Conservation (phyloP, 1,284 basidiomycete genomes). For the Cutaneotrichosporon sp. region DNA sequence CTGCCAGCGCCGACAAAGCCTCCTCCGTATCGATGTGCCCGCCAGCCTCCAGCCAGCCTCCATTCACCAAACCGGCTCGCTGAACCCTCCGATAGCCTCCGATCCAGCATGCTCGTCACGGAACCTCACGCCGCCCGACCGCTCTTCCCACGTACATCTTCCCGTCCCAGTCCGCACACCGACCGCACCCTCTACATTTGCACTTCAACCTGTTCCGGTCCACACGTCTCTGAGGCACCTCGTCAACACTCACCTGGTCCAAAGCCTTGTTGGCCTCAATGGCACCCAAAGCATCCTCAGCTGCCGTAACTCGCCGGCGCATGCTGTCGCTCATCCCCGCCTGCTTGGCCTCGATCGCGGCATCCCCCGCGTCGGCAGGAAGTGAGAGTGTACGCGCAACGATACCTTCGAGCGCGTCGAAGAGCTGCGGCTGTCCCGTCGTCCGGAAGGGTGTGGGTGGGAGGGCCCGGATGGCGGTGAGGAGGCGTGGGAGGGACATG, state of each 20-base stretch:
- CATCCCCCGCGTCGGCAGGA: slow-evolving; percentile 13
- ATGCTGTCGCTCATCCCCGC: slow-evolving; percentile 18
- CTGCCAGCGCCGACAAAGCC: too few relatives aligned
- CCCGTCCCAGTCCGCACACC: too few relatives aligned
- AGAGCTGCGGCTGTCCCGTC: slow-evolving; percentile 39
- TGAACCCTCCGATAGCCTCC: too few relatives aligned
- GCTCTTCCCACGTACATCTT: too few relatives aligned
- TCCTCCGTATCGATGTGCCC: too few relatives aligned
- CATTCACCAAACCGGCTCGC: too few relatives aligned
- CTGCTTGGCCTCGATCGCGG: slow-evolving; percentile 17
- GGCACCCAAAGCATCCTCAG: slow-evolving; percentile 30
- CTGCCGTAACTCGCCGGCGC: slow-evolving; percentile 24
- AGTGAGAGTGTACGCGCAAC: slow-evolving; percentile 33
- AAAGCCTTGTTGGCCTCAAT: slow-evolving; percentile 30
- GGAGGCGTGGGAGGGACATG: slow-evolving; percentile 22
- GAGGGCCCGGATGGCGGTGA: slow-evolving; percentile 36
- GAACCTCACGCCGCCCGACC: too few relatives aligned
- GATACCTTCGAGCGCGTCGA: slow-evolving; percentile 40
- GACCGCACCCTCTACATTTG: too few relatives aligned
- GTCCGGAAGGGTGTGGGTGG: slow-evolving; percentile 44
- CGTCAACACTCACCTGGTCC: slow-evolving; percentile 33
- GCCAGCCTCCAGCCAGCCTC: too few relatives aligned
- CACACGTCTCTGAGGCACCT: not conserved
- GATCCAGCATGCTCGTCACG: too few relatives aligned
- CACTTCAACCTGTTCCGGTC: too few relatives aligned